Evolutionary conservation across 768 basidiomycete genomes (phyloP), one percentile per base, ranked within the genome.

Genomic region (Galerina marginata): DNA sequence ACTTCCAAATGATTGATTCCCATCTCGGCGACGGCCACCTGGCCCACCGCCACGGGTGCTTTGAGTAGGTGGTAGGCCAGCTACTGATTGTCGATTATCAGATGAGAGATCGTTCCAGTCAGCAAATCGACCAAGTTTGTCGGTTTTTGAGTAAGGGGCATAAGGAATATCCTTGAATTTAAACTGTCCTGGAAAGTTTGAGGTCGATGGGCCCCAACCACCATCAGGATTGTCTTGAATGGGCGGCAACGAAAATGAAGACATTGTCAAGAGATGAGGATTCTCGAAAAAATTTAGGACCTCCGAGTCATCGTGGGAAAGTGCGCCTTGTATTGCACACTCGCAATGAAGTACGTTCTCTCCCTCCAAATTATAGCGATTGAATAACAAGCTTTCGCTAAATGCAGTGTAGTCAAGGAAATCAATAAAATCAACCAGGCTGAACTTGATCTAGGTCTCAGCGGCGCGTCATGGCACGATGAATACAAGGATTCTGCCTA

Each of bases 141-240:
- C 97, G 39, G 93, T 89, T 86, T 99, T 99, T 77, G 95, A 95
- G 83, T 93, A 99, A 4, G 96, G 96, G 0, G 96, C 96, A 72
- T 99, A 99, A 47, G 97, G 97, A 61, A 99, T 97, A 68, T 98
- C 97, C 76, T 93, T 95, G 85, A 97, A 97, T 77, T 96, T 95
- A 79, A 96, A 98, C 64, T 94, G 89, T 46, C 90, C 82, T 1
- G 96, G 95, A 20, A 96, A 79, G 74, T 92, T 90, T n/a, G 71
- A 83, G 0, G 89, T 84, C 3, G 90, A 86, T 6, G 95, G 93
- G 1, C 94, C 94, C 96, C 96, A 98, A 56, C 93, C 92, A 37
- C 93, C 94, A 68, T 96, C 95, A 40, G 90, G 89, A 76, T 93
- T 95, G 74, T 96, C 95, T 75, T 92, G 84, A 64, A 98, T 94